Percentiles rank a stretch among this genome's conserved stretches.
Conservation (phyloP, 768 basidiomycete genomes). For the Xerocomellus chrysenteron region DNA sequence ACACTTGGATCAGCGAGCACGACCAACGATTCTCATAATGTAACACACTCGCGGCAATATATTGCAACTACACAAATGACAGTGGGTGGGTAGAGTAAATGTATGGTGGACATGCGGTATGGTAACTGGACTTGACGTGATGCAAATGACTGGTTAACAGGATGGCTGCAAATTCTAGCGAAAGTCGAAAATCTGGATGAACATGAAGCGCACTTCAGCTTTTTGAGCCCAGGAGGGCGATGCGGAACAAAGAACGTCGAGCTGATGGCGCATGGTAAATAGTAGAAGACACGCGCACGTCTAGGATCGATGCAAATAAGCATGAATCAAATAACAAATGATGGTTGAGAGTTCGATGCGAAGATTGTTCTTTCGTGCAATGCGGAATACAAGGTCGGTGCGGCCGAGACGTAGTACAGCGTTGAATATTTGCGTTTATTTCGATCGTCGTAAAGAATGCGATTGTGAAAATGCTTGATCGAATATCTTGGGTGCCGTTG, state of each 20-base stretch:
- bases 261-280: slow-evolving; percentile 31
- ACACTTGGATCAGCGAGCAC: neutral
- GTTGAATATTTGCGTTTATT: slow-evolving; percentile 27
- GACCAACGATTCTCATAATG: neutral
- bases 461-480: slow-evolving; percentile 23
- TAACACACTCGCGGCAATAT: slow-evolving; percentile 26
- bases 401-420: slow-evolving; percentile 14
- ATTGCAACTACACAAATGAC: slow-evolving; percentile 32
- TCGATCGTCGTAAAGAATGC: slow-evolving; percentile 25
- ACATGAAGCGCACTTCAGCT: slow-evolving; percentile 32
- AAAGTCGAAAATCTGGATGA: slow-evolving; percentile 17
- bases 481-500: slow-evolving; percentile 19
- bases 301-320: slow-evolving; percentile 36
- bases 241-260: slow-evolving; percentile 20
- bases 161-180: slow-evolving; percentile 29
- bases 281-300: slow-evolving; percentile 24
- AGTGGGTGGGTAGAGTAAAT: slow-evolving; percentile 26
- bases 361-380: slow-evolving; percentile 31
- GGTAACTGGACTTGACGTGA: slow-evolving; percentile 21
- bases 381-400: slow-evolving; percentile 22
- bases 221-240: slow-evolving; percentile 23
- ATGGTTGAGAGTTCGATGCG: slow-evolving; percentile 33
- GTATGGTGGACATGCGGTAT: slow-evolving; percentile 23
- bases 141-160: slow-evolving; percentile 26
- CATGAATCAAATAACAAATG: slow-evolving; percentile 33